Evolutionary conservation across 345 rosid genomes (phyloP).

Genomic region (Draba incana): DNA sequence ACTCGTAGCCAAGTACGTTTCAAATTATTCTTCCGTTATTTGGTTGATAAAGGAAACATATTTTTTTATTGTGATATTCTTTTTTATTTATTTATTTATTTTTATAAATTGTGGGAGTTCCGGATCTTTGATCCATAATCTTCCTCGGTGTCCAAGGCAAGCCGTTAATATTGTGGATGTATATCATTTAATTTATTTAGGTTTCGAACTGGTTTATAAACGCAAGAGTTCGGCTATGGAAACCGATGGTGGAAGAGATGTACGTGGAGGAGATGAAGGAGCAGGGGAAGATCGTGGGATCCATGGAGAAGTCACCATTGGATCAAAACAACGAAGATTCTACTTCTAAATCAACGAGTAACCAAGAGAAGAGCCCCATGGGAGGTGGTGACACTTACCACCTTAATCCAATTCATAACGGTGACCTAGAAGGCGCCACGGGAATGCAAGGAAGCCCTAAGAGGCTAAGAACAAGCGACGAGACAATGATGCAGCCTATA

Average conservation of each 20-base stretch:
- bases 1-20: slow-evolving; percentile 80
- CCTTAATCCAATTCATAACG: slow-evolving; percentile 58
- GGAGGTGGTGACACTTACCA: slow-evolving; percentile 53
- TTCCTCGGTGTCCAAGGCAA: no score
- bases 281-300: slow-evolving; percentile 62
- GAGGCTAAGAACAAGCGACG: slow-evolving; percentile 58
- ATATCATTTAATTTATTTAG: slow-evolving; percentile 40
- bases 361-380: slow-evolving; percentile 52
- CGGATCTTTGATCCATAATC: no score
- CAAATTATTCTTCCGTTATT: background rate
- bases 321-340: slow-evolving; percentile 66
- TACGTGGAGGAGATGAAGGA: slow-evolving; percentile 85
- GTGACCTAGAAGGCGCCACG: slow-evolving; percentile 69
- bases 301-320: slow-evolving; percentile 64
- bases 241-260: slow-evolving; percentile 99
- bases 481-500: slow-evolving; percentile 58
- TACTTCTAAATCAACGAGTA: slow-evolving; percentile 57
- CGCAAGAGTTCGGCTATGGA: slow-evolving; percentile 98
- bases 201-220: slow-evolving; percentile 99
- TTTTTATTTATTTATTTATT: no score
- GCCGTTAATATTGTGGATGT: background rate
- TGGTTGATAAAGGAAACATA: background rate
- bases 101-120: no score
- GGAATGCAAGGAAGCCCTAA: slow-evolving; percentile 77
- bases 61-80: no score